phyloP scores from a whole-genome alignment of 441 rosid genomes.

The Populus hybrid region DNA sequence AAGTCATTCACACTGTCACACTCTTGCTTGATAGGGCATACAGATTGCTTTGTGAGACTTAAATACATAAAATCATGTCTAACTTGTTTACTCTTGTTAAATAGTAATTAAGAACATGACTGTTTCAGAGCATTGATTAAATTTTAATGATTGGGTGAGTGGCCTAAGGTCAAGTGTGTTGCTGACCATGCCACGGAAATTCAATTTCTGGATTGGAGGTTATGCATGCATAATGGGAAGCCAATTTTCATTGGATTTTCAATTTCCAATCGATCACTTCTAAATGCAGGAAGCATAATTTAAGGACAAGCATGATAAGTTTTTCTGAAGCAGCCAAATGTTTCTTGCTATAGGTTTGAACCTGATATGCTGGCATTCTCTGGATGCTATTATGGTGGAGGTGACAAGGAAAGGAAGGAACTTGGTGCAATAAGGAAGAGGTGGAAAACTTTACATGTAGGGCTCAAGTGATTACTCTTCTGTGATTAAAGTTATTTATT shows the following conservation, averaged over 20 bases:
- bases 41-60: neutral
- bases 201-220: neutral
- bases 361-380: slow-evolving; percentile 99
- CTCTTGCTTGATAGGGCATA: neutral
- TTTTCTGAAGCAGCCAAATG: slow-evolving; percentile 22
- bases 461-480: slow-evolving; percentile 22
- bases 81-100: neutral
- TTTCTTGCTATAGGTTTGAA: slow-evolving; percentile 71
- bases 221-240: neutral
- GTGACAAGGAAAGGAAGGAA: slow-evolving; percentile 77
- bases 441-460: slow-evolving; percentile 96
- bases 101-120: neutral
- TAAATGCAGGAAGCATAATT: neutral
- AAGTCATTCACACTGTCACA: neutral
- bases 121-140: neutral
- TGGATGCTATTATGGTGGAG: slow-evolving; percentile 87
- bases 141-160: neutral
- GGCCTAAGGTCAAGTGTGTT: no score
- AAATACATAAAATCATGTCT: neutral
- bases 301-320: neutral
- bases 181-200: neutral
- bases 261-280: neutral
- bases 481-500: neutral
- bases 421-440: slow-evolving; percentile 80
- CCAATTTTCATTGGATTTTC: neutral